Evolutionary conservation across 805 yeast species (phyloP).

Genomic region (Deakozyma indianensis): DNA sequence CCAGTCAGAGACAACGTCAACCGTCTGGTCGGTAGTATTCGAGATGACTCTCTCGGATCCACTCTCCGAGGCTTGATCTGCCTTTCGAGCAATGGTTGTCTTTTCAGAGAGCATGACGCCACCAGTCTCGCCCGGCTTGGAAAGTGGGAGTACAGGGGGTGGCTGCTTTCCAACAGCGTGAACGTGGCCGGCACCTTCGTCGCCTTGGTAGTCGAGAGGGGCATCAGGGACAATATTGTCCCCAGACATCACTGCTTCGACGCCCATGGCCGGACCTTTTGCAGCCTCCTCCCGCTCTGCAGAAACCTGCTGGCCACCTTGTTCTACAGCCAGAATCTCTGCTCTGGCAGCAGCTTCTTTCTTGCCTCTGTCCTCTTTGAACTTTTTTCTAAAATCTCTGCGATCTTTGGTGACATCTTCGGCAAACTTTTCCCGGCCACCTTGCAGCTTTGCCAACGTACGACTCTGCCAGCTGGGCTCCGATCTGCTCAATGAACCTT

Average conservation of each 20-base stretch:
- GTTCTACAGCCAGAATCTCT: neutral
- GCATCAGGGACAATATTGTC: constrained; percentile 10
- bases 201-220: neutral
- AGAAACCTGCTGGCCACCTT: too few species aligned
- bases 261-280: constrained; percentile 24
- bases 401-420: constrained; percentile 71
- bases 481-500: constrained; percentile 75
- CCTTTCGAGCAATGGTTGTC: too few species aligned
- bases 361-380: constrained; percentile 49
- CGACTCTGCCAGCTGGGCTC: constrained; percentile 86
- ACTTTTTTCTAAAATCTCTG: constrained; percentile 54
- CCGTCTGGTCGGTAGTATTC: neutral
- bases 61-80: neutral
- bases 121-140: neutral
- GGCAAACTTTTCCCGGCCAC: constrained; percentile 24
- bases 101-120: neutral
- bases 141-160: neutral
- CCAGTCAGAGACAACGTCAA: neutral
- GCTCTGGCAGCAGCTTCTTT: constrained; percentile 22
- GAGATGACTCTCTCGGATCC: neutral
- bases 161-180: neutral
- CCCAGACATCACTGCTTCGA: constrained; percentile 15
- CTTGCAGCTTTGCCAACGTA: constrained; percentile 38
- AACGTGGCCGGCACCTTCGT: neutral
- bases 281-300: constrained; percentile 38